These are phyloP conservation scores for Colletotrichum eremochloae DNA, from an alignment of 2,329 filamentous ascomycete genomes.

Conservation along the genomic window DNA sequence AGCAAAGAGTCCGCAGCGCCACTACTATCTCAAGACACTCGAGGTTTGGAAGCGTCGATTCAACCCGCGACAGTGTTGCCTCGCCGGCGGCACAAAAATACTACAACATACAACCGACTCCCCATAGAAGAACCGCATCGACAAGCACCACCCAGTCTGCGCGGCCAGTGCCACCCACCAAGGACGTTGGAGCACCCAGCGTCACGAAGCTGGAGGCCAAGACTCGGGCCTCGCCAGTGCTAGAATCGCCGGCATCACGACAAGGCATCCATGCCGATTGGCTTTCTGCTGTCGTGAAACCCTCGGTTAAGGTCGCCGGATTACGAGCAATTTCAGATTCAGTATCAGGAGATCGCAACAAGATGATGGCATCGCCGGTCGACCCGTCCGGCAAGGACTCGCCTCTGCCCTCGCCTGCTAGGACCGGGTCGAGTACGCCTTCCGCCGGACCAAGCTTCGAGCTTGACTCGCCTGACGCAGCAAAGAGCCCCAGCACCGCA, in stretches of 20 bases:
- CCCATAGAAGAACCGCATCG: conserved; percentile 73
- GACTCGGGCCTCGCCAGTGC: conserved; percentile 55
- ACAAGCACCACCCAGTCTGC: conserved; percentile 68
- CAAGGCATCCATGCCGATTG: conserved; percentile 67
- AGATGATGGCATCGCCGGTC: conserved; percentile 60
- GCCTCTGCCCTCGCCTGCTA: conserved; percentile 73
- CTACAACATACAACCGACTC: conserved; percentile 65
- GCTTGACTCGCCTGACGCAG: conserved; percentile 78
- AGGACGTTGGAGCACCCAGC: conserved; percentile 67
- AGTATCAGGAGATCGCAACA: conserved; percentile 68
- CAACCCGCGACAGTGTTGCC: conserved; percentile 71
- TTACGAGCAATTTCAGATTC: conserved; percentile 88
- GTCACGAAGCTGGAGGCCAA: conserved; percentile 72
- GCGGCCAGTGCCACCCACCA: conserved; percentile 64
- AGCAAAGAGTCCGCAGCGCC: conserved; percentile 76
- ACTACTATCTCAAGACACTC: conserved; percentile 80
- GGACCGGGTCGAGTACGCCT: conserved; percentile 81
- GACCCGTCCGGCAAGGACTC: conserved; percentile 67
- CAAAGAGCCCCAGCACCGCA: conserved; percentile 67
- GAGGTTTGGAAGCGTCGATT: conserved; percentile 83
- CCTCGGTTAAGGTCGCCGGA: conserved; percentile 68
- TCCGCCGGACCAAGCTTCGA: conserved; percentile 80
- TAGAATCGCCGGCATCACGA: conserved; percentile 57
- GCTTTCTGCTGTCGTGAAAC: conserved; percentile 65
- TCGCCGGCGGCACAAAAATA: conserved; percentile 80